Evolutionary conservation across 768 basidiomycete species (phyloP), one percentile per base, ranked within the genome.

Genomic region (Boletus rubescentipes): DNA sequence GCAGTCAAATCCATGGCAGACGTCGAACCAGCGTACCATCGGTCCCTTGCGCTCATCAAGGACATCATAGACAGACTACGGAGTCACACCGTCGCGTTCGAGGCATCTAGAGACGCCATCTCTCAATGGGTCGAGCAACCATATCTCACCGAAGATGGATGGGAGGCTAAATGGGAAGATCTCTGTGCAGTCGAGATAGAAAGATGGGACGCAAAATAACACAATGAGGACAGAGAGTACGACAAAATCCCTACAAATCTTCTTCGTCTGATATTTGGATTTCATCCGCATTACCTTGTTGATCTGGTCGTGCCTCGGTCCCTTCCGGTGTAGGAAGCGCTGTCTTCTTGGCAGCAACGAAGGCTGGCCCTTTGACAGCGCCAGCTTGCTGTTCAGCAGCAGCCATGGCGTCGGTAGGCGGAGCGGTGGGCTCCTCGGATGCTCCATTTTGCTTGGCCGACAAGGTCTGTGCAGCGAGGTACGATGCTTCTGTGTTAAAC

Each of bases 401-500:
- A 5, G 91, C 90, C 95, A 98, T 97, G 0, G 95, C 83, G 68
- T 97, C 94, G 66, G 74, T 67, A 10, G 74, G 72, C 8, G 54
- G 65, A 42, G 71, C 75, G 34, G 66, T 75, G 29, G 74, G 75
- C 46, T 81, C 80, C 29, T 74, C 75, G 15, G 74, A 64, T 46
- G 75, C 75, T 53, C 75, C 75, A 23, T 79, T 86, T 57, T 85
- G 79, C 53, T 80, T 77, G 21, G 87, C 84, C 3, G 86, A 86
- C 50, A 88, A 75, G 10, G 94, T 88, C 73, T 97, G 93, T 11
- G 95, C 95, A 9, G 92, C 92, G 51, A 97, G 77, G 71, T 93
- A 96, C 40, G 88, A 89, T 42, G 89, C 90, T 72, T 98, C 96
- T 3, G 97, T 99, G 71, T 99, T 98, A 79, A 97, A 99, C 66